Base-by-base conservation (phyloP, 495 filamentous ascomycete species). In the Apodospora peruviana region DNA sequence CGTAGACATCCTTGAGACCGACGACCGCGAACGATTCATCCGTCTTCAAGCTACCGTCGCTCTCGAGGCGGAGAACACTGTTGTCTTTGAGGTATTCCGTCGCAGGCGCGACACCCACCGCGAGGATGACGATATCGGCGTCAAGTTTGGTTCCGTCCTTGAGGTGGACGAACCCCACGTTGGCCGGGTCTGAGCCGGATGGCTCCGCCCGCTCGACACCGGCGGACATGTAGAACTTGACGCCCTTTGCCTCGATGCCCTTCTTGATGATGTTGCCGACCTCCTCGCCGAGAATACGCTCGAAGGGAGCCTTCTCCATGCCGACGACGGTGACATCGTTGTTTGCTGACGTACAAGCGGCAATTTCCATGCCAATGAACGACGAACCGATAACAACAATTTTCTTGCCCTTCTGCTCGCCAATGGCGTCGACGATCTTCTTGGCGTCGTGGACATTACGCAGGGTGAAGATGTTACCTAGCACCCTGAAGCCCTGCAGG, bases 351-450 rank as follows among this genome's bases (percentile, higher is more conserved):
- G 83, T 83, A 27, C 81, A 81, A 43, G 91, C 95, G 35, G 84
- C 88, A 22, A 95, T 79, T 68, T 98, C 93, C 91, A 98, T 94
- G 32, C 93, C 80, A 64, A 98, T 98, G 68, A 98, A 96, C 40
- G 86, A 90, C 45, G 81, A 87, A 17, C 93, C 93, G 47, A 98
- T 80, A 16, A 98, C 76, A 29, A 96, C 90, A 57, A 96, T 80
- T 67, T 95, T 95, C 74, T 93, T 95, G 36, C 83, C 83, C 61
- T 87, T 87, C 12, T 40, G 32, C 34, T 85, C 79, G n/a, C 87
- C 88, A 16, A 91, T 81, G 3, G 89, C 90, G 5, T 66, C 70
- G 21, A 86, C 69, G 57, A 98, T 97, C 42, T 68, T 69, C 62
- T 91, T 76, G 11, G 84, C 82, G 57, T 97, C 84, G 17, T 79